Conservation (phyloP, 164 flowering plant genomes). For the Vitis amurensis region DNA sequence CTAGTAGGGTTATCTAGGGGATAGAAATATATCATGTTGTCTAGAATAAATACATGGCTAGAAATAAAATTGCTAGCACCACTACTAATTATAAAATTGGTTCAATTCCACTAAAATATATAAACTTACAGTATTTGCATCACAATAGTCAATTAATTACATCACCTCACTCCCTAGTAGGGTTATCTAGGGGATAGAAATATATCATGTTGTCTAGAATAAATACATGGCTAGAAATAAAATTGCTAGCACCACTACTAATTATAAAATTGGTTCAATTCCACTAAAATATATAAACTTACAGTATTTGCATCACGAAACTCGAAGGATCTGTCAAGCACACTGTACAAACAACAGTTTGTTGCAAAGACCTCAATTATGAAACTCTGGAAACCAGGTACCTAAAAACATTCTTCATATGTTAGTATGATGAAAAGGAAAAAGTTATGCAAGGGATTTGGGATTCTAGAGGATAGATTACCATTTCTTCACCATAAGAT, state of each 20-base stretch:
- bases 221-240: too few relatives aligned
- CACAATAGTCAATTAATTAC: conserved; percentile 20
- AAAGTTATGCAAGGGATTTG: background rate
- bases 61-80: too few relatives aligned
- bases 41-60: too few relatives aligned
- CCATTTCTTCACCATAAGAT: conserved; percentile 79
- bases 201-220: too few relatives aligned
- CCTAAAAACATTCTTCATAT: conserved; percentile 39
- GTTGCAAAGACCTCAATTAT: conserved; percentile 75
- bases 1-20: too few relatives aligned
- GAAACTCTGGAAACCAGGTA: conserved; percentile 87
- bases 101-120: too few relatives aligned
- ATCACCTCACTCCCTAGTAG: too few relatives aligned
- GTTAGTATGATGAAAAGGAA: background rate
- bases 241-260: too few relatives aligned
- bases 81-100: too few relatives aligned
- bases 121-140: conserved; percentile 83
- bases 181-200: too few relatives aligned
- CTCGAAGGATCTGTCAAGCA: conserved; percentile 93
- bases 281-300: conserved; percentile 21
- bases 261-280: too few relatives aligned
- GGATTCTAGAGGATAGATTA: conserved; percentile 11
- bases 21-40: too few relatives aligned
- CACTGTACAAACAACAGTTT: conserved; percentile 90
- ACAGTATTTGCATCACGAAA: conserved; percentile 93